Evolutionary conservation across 805 yeast species (phyloP), one percentile per base, ranked within the genome.

Genomic region (Myxozyma neglecta): DNA sequence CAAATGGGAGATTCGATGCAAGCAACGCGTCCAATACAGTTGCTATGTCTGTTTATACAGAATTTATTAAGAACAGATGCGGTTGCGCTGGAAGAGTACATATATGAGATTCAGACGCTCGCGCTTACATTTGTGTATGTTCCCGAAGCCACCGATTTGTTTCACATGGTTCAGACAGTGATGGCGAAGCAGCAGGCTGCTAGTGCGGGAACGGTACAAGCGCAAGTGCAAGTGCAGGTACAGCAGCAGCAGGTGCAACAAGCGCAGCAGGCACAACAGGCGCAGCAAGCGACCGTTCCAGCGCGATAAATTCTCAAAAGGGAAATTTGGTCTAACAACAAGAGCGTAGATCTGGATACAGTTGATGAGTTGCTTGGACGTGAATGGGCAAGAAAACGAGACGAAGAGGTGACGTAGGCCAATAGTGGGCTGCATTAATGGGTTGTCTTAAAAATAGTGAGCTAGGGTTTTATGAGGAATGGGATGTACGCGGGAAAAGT

Each of bases 101-200:
- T 62, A 16, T 62, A 55, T 47, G 66, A 62, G 56, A 56, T 62
- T 24, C 66, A 62, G 56, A 45, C 58, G 43, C 56, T 62, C 14
- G 46, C 63, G 24, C 55, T 62, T 32, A 53, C 60, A 24, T 62
- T 62, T 24, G 58, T 56, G 42, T 56, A 58, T 39, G 59, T 62
- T 32, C 63, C 60, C 18, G 66, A 62, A 18, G 66, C 66, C 9
- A 50, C 56, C 16, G 63, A 55, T 45, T 40, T 62, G 46, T 59
- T 62, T 39, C 66, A 59, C 18, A 34, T 32, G 6, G 63, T 58
- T 40, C 61, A 61, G 56, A 36, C 49, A 39, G 54, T 18, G 40
- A 35, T 59, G 52, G 40, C 51, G 51, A 56, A 43, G 39, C 51
- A 49, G 37, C 52, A 34, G 59, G 34, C 51, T 35, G 29, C 34